phyloP scores from a whole-genome alignment of 495 filamentous ascomycete genomes.

The Apiosordaria backusii region DNA sequence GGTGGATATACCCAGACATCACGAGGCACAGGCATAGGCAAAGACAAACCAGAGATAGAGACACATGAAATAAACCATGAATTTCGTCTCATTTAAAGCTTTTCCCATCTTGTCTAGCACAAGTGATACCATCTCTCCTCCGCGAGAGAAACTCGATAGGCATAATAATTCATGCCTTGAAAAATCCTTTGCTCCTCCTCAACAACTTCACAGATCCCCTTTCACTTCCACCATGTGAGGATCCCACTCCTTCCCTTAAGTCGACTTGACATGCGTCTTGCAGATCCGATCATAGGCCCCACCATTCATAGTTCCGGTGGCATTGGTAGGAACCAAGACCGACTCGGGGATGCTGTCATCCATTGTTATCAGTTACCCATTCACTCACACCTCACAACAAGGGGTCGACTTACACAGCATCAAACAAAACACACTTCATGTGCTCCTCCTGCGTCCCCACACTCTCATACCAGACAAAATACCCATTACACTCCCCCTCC shows the following conservation, averaged over 20 bases:
- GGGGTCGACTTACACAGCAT: conserved; percentile 31
- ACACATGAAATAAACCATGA: neutral
- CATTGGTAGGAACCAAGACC: conserved; percentile 19
- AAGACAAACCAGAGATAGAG: neutral
- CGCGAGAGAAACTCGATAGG: no score
- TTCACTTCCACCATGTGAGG: neutral
- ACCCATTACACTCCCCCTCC: conserved; percentile 26
- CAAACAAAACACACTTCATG: conserved; percentile 32
- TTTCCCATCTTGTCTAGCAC: neutral
- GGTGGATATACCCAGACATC: neutral
- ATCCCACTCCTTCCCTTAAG: neutral
- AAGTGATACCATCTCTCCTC: neutral
- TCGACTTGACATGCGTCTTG: neutral
- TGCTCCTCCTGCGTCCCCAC: conserved; percentile 17
- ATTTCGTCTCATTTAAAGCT: neutral
- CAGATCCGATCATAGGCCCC: conserved; percentile 32
- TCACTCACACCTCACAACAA: no score
- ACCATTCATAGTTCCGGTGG: conserved; percentile 14
- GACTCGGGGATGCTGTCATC: conserved; percentile 20
- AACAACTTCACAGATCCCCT: no score
- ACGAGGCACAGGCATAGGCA: neutral
- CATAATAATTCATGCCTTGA: no score
- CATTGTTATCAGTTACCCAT: neutral
- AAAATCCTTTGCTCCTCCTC: no score
- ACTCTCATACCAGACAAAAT: conserved; percentile 28